Evolutionary conservation across 352 stramenopile genomes (phyloP).

Genomic region (Detonula confervacea): DNA sequence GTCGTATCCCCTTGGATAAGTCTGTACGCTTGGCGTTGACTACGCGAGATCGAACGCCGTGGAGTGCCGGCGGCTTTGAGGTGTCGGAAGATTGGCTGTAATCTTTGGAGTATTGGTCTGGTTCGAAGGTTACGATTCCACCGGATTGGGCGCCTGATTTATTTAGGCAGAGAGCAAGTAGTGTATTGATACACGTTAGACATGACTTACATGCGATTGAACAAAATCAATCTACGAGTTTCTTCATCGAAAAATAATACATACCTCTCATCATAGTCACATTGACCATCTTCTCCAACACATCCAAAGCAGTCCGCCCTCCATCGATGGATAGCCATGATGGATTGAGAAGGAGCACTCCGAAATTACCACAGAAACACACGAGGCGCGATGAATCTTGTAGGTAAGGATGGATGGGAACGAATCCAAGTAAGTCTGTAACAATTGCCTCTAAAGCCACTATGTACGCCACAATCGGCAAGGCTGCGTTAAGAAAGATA

Average conservation of each 20-base stretch:
- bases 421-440: conserved; percentile 71
- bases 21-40: conserved; percentile 83
- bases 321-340: conserved; percentile 36
- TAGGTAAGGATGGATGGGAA: conserved; percentile 14
- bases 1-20: conserved; percentile 65
- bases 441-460: conserved; percentile 70
- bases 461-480: conserved; percentile 47
- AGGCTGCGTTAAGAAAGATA: conserved; percentile 6
- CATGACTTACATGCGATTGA: neutral
- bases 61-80: neutral
- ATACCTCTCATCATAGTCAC: conserved; percentile 61
- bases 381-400: neutral
- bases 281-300: conserved; percentile 58
- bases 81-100: neutral
- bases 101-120: neutral
- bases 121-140: conserved; percentile 53
- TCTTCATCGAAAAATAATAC: neutral
- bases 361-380: conserved; percentile 63
- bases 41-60: conserved; percentile 55
- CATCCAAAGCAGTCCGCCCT: conserved; percentile 28
- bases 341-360: conserved; percentile 46
- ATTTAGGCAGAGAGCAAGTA: neutral
- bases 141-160: conserved; percentile 30
- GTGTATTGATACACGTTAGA: neutral
- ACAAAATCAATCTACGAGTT: neutral